phyloP scores from a whole-genome alignment of 768 basidiomycete genomes.

The Pisolithus marmoratus region DNA sequence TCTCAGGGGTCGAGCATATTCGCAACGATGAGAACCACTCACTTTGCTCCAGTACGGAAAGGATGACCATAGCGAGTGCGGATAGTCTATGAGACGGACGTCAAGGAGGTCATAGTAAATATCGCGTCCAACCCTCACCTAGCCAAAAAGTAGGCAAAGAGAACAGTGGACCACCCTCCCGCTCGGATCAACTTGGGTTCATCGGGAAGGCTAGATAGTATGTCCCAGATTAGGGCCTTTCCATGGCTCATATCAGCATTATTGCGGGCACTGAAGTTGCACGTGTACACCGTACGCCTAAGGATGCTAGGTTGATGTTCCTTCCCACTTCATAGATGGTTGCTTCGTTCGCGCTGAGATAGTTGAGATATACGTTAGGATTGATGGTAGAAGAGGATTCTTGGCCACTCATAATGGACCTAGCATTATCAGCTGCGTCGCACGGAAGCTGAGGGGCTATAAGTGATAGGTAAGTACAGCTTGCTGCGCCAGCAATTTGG shows the following conservation, averaged over 20 bases:
- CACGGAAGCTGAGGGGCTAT: too few relatives aligned
- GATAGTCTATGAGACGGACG: conserved; percentile 9
- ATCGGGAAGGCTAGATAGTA: conserved; percentile 17
- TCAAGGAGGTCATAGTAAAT: conserved; percentile 1
- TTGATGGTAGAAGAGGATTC: not conserved
- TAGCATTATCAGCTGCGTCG: too few relatives aligned
- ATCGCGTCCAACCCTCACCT: conserved; percentile 9
- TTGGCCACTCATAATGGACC: not conserved
- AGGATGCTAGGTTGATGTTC: not conserved
- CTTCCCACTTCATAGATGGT: not conserved
- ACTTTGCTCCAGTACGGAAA: conserved; percentile 17
- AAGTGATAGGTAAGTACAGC: too few relatives aligned
- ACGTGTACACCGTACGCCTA: not conserved
- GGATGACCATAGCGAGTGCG: conserved; percentile 2
- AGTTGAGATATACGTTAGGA: not conserved
- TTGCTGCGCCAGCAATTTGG: too few relatives aligned
- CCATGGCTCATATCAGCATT: conserved; percentile 1
- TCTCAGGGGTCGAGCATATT: not conserved
- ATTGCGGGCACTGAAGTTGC: not conserved
- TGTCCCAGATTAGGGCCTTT: conserved; percentile 22
- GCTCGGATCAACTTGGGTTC: conserved; percentile 16
- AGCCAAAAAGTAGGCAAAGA: conserved; percentile 19
- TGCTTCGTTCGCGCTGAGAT: not conserved
- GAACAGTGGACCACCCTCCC: conserved; percentile 7
- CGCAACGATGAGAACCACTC: not conserved